Base-by-base conservation (phyloP, 2,329 filamentous ascomycete genomes). In the Ophiocordyceps camponoti-leonardi region DNA sequence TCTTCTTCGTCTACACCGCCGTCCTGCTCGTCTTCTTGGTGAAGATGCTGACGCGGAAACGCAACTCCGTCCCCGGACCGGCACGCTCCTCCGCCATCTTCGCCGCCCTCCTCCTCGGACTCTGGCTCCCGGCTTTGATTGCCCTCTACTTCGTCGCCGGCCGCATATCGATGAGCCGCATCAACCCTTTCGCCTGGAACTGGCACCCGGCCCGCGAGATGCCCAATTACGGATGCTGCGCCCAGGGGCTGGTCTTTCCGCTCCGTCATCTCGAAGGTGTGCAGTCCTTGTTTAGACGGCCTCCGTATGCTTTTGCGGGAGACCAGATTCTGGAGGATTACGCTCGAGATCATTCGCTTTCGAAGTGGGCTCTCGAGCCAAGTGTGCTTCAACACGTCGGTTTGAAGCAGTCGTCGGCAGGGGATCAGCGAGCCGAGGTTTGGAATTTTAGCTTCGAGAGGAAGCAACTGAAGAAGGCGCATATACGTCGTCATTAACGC, bases 331-430 rank as follows among this genome's bases (percentile, higher is more conserved):
- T 61, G 40, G 62, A 65, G 47, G 56, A 54, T 11, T 61, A 58
- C 42, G 59, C 61, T 2, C 48, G 54, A 31, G 53, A 59, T 1
- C 46, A 53, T 6, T 50, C 49, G 11, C 44, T 61, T 43, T 50
- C 49, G 2, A 63, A 63, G 44, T 64, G 61, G 60, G 61, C 62
- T 6, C 52, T 62, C 26, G 58, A 62, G 16, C 60, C 60, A 33
- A 62, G 59, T 28, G 58, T 64, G 1, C 53, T 65, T 18, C 62
- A 65, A 43, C 62, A 65, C 43, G 56, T 62, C 8, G 62, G 62
- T 4, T 47, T 56, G 28, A 53, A 51, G 20, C 55, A 60, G 48
- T 59, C 58, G 7, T 60, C 58, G 4, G 57, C 53, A 1, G 55
- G 56, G 0, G 50, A 49, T 2, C 50, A 51, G 26, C 49, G 49